Conservation (phyloP, 768 basidiomycete genomes). For the Rhodocollybia butyracea region DNA sequence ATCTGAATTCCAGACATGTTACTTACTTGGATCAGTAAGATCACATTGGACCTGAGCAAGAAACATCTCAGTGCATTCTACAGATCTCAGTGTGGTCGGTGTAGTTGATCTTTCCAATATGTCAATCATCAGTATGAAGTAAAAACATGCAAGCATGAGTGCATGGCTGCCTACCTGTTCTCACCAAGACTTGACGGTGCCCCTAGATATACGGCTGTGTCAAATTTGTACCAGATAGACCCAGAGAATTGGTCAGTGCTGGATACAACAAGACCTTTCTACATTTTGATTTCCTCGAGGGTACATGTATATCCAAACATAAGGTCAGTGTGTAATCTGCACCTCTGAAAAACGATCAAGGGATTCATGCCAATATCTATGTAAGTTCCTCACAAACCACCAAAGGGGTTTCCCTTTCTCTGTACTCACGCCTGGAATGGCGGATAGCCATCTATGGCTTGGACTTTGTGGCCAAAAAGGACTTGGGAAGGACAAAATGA, state of each 20-base stretch:
- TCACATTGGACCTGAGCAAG: conserved; percentile 54
- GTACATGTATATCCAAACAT: conserved; percentile 52
- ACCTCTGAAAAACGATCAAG: not conserved
- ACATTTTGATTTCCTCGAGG: conserved; percentile 64
- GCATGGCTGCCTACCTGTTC: not conserved
- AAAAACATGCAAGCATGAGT: conserved; percentile 60
- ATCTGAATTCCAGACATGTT: not conserved
- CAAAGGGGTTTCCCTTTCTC: conserved; percentile 58
- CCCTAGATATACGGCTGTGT: conserved; percentile 69
- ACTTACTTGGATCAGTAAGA: conserved; percentile 48
- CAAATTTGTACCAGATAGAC: conserved; percentile 67
- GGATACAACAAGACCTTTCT: conserved; percentile 70
- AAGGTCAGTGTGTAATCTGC: conserved; percentile 48
- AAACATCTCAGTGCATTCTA: conserved; percentile 63
- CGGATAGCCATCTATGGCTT: conserved; percentile 71
- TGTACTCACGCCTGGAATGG: conserved; percentile 69
- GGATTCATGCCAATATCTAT: not conserved
- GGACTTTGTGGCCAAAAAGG: conserved; percentile 62
- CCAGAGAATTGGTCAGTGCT: conserved; percentile 70
- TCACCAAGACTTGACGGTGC: conserved; percentile 1
- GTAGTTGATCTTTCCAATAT: conserved; percentile 55
- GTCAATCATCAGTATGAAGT: conserved; percentile 53
- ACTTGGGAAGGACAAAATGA: conserved; percentile 37
- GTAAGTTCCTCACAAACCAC: conserved; percentile 25
- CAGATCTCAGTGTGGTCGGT: conserved; percentile 69